Conservation (phyloP, 1,284 basidiomycete species). For the Irpex sp. region DNA sequence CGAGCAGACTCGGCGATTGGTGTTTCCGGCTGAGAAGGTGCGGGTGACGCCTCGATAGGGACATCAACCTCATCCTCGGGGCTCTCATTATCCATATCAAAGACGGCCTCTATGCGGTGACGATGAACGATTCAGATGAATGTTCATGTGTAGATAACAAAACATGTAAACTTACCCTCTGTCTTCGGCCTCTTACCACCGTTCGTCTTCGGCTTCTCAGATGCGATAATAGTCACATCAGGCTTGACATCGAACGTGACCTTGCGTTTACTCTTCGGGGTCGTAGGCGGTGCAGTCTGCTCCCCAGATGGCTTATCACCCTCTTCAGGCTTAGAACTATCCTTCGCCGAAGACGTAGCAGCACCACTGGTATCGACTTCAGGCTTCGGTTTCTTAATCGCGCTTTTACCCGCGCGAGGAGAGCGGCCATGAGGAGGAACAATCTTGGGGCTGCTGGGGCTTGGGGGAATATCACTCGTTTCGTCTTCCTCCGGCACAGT, state of each 20-base stretch:
- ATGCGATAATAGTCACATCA: conserved; percentile 44
- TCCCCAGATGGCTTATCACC: conserved; percentile 8
- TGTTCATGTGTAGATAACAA: not conserved
- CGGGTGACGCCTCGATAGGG: conserved; percentile 7
- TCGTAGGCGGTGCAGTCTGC: not conserved
- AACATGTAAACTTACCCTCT: conserved; percentile 26
- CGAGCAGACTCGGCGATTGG: conserved; percentile 15
- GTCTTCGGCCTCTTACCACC: conserved; percentile 25
- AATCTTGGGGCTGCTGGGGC: conserved; percentile 1
- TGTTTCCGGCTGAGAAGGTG: conserved; percentile 16
- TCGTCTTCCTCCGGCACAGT: conserved; percentile 11
- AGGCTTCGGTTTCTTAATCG: conserved; percentile 23
- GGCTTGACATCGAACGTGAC: conserved; percentile 72
- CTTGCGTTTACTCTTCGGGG: conserved; percentile 54
- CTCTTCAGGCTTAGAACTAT: conserved; percentile 12
- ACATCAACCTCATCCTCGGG: conserved; percentile 11
- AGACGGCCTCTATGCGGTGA: conserved; percentile 52
- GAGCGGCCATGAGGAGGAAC: conserved; percentile 21
- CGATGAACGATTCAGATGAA: conserved; percentile 9
- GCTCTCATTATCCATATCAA: conserved; percentile 52
- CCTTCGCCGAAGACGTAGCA: conserved; percentile 4
- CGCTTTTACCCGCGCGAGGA: conserved; percentile 24
- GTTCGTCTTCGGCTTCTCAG: conserved; percentile 24
- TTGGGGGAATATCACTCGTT: conserved; percentile 5
- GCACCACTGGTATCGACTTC: conserved; percentile 11